A percentile compares a stretch with the other conserved stretches of the same genome.
Conservation (phyloP, 2,329 filamentous ascomycete species). For the Aphanoascus verrucosus region DNA sequence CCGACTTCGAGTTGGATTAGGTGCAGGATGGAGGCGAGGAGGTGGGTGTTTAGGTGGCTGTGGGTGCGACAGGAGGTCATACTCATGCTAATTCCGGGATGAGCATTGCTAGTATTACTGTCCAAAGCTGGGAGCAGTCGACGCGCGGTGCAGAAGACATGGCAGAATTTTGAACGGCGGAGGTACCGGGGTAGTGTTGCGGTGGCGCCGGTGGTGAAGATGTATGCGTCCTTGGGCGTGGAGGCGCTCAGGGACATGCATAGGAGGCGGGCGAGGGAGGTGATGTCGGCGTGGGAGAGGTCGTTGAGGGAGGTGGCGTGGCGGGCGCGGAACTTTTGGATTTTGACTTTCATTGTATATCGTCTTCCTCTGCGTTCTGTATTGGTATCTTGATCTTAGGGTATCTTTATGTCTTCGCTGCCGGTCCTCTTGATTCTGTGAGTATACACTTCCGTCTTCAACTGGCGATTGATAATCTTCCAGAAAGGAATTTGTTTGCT, state of each 20-base stretch:
- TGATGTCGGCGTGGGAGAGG: conserved; percentile 11
- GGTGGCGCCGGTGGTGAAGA: neutral
- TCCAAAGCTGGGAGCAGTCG: neutral
- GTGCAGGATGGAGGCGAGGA: conserved; percentile 15
- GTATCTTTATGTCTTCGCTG: too few species aligned
- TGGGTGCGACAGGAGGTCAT: conserved; percentile 18
- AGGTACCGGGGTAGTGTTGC: conserved; percentile 8
- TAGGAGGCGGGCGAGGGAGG: conserved; percentile 6
- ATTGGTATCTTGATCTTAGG: too few species aligned
- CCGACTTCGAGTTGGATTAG: conserved; percentile 19
- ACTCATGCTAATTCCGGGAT: too few species aligned
- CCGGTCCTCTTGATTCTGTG: too few species aligned
- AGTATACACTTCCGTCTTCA: too few species aligned
- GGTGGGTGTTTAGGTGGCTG: conserved; percentile 16
- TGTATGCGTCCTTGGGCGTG: neutral
- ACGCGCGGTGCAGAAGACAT: conserved; percentile 5
- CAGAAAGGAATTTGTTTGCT: too few species aligned
- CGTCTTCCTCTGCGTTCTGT: too few species aligned
- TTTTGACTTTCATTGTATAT: neutral
- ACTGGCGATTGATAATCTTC: too few species aligned
- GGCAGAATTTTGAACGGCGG: conserved; percentile 10
- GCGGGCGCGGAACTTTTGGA: neutral
- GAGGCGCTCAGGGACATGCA: neutral
- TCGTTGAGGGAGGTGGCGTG: conserved; percentile 4
- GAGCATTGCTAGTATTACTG: neutral